Evolutionary conservation across 176 grass and related monocot genomes (phyloP).

Genomic region (Oryza rufipogon): DNA sequence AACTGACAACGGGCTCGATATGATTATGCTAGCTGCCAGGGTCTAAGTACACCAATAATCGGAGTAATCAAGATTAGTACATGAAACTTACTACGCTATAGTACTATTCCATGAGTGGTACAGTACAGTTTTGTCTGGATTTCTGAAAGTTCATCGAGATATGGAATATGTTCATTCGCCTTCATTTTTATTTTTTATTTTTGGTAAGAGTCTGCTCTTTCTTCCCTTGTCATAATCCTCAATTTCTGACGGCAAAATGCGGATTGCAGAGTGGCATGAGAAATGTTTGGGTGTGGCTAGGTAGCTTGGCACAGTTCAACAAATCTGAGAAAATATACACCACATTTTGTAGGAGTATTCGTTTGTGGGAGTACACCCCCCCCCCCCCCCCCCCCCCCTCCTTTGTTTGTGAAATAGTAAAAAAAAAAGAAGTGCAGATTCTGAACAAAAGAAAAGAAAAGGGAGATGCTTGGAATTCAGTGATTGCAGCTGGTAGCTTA

Average conservation of each 20-base stretch:
- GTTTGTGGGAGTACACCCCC: background rate
- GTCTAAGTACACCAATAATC: background rate
- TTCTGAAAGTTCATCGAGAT: background rate
- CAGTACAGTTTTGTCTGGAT: background rate
- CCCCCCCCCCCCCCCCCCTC: background rate
- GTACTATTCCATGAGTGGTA: background rate
- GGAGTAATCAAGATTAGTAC: background rate
- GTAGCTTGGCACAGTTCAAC: background rate
- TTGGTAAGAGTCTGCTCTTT: background rate
- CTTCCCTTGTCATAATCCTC: background rate
- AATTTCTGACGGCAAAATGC: background rate
- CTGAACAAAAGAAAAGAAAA: background rate
- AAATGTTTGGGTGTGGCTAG: background rate
- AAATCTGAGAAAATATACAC: background rate
- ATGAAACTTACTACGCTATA: background rate
- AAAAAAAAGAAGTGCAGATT: background rate
- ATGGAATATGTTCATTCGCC: background rate
- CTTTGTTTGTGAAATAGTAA: background rate
- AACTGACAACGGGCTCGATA: background rate
- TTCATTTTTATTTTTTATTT: background rate
- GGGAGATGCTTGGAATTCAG: slow-evolving; percentile 32
- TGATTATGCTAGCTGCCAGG: background rate
- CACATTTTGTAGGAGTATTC: background rate
- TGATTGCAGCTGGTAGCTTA: slow-evolving; percentile 6
- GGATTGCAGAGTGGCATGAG: background rate